Base-by-base conservation (phyloP, 345 rosid genomes). In the Corchorus olitorius region DNA sequence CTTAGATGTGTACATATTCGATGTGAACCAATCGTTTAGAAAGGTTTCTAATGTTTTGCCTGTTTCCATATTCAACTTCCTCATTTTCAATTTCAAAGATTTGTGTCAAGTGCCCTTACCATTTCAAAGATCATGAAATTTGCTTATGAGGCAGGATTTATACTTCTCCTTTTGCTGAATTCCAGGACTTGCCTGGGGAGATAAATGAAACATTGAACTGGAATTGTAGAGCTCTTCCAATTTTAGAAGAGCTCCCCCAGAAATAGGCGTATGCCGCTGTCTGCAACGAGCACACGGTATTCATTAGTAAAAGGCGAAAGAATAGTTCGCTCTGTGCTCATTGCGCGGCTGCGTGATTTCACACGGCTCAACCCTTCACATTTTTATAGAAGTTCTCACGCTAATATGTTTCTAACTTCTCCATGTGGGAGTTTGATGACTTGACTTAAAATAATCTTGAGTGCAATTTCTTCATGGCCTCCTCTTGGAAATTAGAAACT, bases 271-370 rank as follows among this genome's bases (percentile, higher is more conserved):
- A 20, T 58, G 61, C 61, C 61, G 61, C 7, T 2, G 6, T 1
- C 1, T 7, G 2, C n/a, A n/a, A 8, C 0, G 1, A 11, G 5
- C 34, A 20, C 34, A 81, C 80, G 80, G 84, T 79, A 78, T 83
- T 85, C 88, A 81, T 78, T 83, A 81, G 87, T 85, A 81, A 83
- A 81, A 81, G 83, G 87, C 81, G 81, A 81, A 85, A 85, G 88
- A 83, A 85, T 74, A 83, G 73, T 80, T 80, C 83, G 81, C 83
- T 79, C 4, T 75, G 82, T 50, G 50, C 81, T 63, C 76, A 77
- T 4, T 39, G 43, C 43, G 43, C 43, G 43, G 43, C 43, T 39
- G 43, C 43, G 43, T 39, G 43, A 39, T 39, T 39, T 39, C 43
- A 39, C 4, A 6, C 0, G 43, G 1, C 27, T 27, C 27, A 39